Conservation (phyloP, 371 early-diverging fungal genomes). For the Mycotypha africana region DNA sequence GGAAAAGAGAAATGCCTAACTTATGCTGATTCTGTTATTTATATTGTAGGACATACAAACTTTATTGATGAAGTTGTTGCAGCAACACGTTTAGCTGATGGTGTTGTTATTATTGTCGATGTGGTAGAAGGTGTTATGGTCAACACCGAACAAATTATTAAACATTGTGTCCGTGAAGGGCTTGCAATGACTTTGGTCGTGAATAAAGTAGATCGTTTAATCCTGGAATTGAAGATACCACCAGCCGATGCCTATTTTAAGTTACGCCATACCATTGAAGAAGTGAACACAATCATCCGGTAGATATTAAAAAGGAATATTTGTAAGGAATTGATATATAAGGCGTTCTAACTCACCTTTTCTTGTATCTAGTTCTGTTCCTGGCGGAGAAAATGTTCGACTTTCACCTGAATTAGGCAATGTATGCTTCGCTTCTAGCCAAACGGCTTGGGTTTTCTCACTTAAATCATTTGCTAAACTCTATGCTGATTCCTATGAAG, state of each 20-base stretch:
- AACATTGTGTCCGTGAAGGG: conserved; percentile 75
- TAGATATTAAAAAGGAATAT: conserved; percentile 11
- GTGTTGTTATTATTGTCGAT: conserved; percentile 93
- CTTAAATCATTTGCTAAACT: conserved; percentile 89
- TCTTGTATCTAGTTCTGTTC: conserved; percentile 22
- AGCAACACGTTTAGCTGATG: conserved; percentile 85
- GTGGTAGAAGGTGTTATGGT: conserved; percentile 96
- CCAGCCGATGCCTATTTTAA: conserved; percentile 97
- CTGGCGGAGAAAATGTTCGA: conserved; percentile 54
- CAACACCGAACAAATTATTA: conserved; percentile 87
- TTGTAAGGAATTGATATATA: not conserved
- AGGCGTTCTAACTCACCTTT: not conserved
- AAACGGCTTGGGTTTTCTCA: conserved; percentile 94
- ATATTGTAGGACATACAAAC: conserved; percentile 76
- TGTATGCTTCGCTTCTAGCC: conserved; percentile 92
- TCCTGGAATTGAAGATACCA: conserved; percentile 92
- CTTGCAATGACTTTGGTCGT: conserved; percentile 83
- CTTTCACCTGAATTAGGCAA: conserved; percentile 94
- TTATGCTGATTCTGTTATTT: not conserved
- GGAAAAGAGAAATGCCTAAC: not conserved
- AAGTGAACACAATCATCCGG: conserved; percentile 85
- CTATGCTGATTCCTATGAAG: conserved; percentile 75
- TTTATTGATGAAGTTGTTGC: conserved; percentile 93
- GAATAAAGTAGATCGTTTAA: conserved; percentile 96
- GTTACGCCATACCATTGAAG: conserved; percentile 90